Base-by-base conservation (phyloP, 2,329 filamentous ascomycete species). In the Fusarium mexicanum region DNA sequence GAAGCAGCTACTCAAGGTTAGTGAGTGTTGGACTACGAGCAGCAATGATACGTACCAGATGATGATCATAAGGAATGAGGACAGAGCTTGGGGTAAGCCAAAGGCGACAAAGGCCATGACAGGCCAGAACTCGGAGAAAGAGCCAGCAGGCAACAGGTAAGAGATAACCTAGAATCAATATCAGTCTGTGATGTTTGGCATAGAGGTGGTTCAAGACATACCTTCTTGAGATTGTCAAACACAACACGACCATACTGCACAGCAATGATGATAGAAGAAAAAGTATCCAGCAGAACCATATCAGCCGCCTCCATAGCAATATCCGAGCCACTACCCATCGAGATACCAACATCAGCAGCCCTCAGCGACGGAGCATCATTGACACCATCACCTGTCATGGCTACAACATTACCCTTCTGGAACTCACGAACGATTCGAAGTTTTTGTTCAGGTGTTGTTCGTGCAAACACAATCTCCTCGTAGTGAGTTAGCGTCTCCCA, bases 321-420 rank as follows among this genome's bases (percentile, higher is more conserved):
- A 79, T 97, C 94, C 1, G 92, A 94, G 9, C 94, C 94, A 2
- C 91, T 92, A 4, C 93, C 93, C 75, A 97, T 91, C 3, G 94
- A 93, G 69, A 97, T 96, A 64, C 93, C 93, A 3, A 97, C 90
- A 76, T 97, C 94, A 22, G 94, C 93, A 2, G 91, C 91, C 5
- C 92, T 91, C 8, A 97, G 88, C 5, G 94, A 94, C 0, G 94
- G 94, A 0, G 94, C 92, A 78, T 97, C 94, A 77, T 97, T 97
- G 75, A 96, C 94, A 24, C 94, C 94, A 76, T 97, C 94, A 43
- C 94, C 94, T 5, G 95, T 93, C 90, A 97, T 96, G 44, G 91
- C 94, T 2, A 97, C 90, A 4, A 93, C 91, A 81, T 74, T 92
- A 78, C 88, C 85, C 14, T 88, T 85, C 78, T 94, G 92, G 69